Percentiles rank a stretch among this genome's conserved stretches.
Conservation (phyloP, 768 basidiomycete species). For the Tylopilus subfusipes region DNA sequence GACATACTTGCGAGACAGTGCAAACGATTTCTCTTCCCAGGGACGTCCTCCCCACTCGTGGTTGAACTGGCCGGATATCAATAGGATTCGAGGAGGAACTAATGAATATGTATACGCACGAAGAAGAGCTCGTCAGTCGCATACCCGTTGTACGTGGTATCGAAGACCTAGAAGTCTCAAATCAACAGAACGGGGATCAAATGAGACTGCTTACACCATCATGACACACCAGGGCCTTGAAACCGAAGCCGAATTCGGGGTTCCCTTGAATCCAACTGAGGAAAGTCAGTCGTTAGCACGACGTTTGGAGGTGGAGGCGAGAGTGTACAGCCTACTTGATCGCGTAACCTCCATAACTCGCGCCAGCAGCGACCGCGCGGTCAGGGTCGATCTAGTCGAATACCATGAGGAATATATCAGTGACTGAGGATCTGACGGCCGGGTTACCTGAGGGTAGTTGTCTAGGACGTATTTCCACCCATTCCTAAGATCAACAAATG, state of each 20-base stretch:
- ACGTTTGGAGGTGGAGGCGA: not conserved
- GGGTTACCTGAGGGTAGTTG: slow-evolving; percentile 60
- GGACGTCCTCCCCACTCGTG: slow-evolving; percentile 84
- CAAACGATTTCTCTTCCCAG: slow-evolving; percentile 60
- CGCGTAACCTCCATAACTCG: slow-evolving; percentile 84
- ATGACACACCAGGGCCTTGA: slow-evolving; percentile 90
- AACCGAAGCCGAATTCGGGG: slow-evolving; percentile 80
- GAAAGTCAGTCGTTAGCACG: slow-evolving; percentile 2
- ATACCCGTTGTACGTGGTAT: slow-evolving; percentile 75
- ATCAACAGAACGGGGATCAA: not conserved
- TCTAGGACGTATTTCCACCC: slow-evolving; percentile 73
- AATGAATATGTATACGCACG: slow-evolving; percentile 41
- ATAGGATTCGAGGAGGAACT: not conserved
- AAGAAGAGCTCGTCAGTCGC: slow-evolving; percentile 92
- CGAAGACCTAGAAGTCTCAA: slow-evolving; percentile 54
- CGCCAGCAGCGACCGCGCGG: slow-evolving; percentile 74
- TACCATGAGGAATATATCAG: not conserved
- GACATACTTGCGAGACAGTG: slow-evolving; percentile 53
- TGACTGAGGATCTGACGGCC: not conserved
- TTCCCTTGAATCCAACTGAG: slow-evolving; percentile 93
- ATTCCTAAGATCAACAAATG: slow-evolving; percentile 70
- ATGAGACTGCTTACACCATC: slow-evolving; percentile 64
- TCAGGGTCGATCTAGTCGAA: slow-evolving; percentile 59
- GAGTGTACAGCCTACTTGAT: slow-evolving; percentile 63
- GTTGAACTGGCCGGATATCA: slow-evolving; percentile 56